Evolutionary conservation across 495 filamentous ascomycete species (phyloP).

Genomic region (Hypoxylon lienhwacheense): DNA sequence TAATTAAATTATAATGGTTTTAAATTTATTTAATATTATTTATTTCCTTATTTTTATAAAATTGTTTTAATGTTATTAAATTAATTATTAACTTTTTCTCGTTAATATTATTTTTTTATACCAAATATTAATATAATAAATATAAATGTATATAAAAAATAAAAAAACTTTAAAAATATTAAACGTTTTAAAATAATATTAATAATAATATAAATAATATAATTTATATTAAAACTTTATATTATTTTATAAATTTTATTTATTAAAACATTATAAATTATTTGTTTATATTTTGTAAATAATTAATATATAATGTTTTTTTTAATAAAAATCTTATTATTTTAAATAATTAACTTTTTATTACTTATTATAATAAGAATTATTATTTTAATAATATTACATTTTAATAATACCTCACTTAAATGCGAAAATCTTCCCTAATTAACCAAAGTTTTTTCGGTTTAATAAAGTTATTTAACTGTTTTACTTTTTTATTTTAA

Average conservation of each 20-base stretch:
- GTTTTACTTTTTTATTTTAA: too few relatives aligned
- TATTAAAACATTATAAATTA: not conserved
- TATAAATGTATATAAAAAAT: not conserved
- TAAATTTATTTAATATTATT: not conserved
- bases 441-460: too few relatives aligned
- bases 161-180: not conserved
- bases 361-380: not conserved
- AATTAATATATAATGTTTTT: not conserved
- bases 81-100: too few relatives aligned
- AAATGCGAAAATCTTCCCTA: too few relatives aligned
- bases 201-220: not conserved
- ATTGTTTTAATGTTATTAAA: not conserved
- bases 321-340: not conserved
- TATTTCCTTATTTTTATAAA: not conserved
- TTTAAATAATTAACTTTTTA: not conserved
- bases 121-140: too few relatives aligned
- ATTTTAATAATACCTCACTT: not conserved
- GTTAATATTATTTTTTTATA: too few relatives aligned
- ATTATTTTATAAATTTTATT: not conserved
- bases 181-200: not conserved
- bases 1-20: not conserved
- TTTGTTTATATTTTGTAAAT: not conserved
- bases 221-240: not conserved
- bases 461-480: too few relatives aligned
- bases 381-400: not conserved